Percentiles rank a stretch among this genome's conserved stretches.
phyloP scores from a whole-genome alignment of 345 rosid genomes.

The Ailanthus altissimus region DNA sequence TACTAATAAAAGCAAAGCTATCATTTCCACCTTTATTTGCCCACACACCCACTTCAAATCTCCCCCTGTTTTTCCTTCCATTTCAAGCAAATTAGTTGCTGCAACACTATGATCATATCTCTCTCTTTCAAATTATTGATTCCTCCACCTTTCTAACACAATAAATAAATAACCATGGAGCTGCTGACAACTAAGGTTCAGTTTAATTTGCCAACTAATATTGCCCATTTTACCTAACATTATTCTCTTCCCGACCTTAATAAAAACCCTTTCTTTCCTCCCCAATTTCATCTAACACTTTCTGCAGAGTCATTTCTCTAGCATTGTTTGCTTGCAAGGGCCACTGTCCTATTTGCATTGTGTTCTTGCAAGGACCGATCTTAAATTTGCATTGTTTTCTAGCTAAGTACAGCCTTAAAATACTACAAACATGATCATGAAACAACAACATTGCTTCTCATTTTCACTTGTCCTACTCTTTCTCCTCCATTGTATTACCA shows the following conservation, averaged over 20 bases:
- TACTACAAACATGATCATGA: slow-evolving; percentile 13
- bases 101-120: slow-evolving; percentile 20
- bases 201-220: slow-evolving; percentile 14
- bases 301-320: neutral
- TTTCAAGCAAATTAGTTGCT: slow-evolving; percentile 52
- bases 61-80: slow-evolving; percentile 39
- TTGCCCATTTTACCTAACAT: slow-evolving; percentile 31
- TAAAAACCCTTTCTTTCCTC: slow-evolving; percentile 16
- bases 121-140: slow-evolving; percentile 18
- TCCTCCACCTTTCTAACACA: slow-evolving; percentile 13
- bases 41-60: slow-evolving; percentile 36
- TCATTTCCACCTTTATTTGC: slow-evolving; percentile 28
- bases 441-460: slow-evolving; percentile 11
- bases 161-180: slow-evolving; percentile 11
- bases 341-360: neutral
- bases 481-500: slow-evolving; percentile 23
- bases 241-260: slow-evolving; percentile 11
- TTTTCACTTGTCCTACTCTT: slow-evolving; percentile 26
- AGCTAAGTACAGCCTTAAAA: neutral
- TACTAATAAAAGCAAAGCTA: slow-evolving; percentile 41
- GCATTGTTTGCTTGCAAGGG: neutral
- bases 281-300: slow-evolving; percentile 3
- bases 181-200: slow-evolving; percentile 25
- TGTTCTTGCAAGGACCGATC: neutral
- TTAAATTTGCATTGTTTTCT: neutral